Conservation (phyloP, 495 filamentous ascomycete genomes). For the Astrothelium subdiscretum region DNA sequence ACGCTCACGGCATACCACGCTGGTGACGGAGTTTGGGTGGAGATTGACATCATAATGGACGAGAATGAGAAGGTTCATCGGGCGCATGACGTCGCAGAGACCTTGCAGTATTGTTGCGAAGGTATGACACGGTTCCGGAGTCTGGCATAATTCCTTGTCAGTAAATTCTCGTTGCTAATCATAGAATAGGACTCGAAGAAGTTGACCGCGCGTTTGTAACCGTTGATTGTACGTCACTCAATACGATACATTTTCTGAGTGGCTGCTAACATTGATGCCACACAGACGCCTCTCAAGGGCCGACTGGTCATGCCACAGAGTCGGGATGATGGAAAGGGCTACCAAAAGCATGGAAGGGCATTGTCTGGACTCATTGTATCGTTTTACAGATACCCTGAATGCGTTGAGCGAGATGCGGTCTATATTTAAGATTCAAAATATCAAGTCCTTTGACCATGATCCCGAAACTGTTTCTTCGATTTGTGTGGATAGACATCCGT, state of each 20-base stretch:
- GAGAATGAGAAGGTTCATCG: constrained; percentile 29
- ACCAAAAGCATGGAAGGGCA: too few species aligned
- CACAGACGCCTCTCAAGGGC: neutral
- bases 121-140: neutral
- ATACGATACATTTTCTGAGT: neutral
- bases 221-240: constrained; percentile 34
- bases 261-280: neutral
- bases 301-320: neutral
- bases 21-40: constrained; percentile 39
- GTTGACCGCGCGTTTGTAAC: constrained; percentile 41
- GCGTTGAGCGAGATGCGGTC: too few species aligned
- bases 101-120: constrained; percentile 39
- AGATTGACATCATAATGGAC: constrained; percentile 36
- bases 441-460: too few species aligned
- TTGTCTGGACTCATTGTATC: too few species aligned
- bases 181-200: constrained; percentile 24
- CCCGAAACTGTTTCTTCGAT: too few species aligned
- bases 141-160: neutral
- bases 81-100: constrained; percentile 39
- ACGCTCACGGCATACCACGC: constrained; percentile 36
- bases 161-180: constrained; percentile 8
- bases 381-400: too few species aligned
- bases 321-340: neutral
- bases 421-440: too few species aligned
- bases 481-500: too few species aligned